These are phyloP conservation scores for Coemansia sp. DNA, from an alignment of 192 early-diverging fungal genomes.

Conservation along the genomic window DNA sequence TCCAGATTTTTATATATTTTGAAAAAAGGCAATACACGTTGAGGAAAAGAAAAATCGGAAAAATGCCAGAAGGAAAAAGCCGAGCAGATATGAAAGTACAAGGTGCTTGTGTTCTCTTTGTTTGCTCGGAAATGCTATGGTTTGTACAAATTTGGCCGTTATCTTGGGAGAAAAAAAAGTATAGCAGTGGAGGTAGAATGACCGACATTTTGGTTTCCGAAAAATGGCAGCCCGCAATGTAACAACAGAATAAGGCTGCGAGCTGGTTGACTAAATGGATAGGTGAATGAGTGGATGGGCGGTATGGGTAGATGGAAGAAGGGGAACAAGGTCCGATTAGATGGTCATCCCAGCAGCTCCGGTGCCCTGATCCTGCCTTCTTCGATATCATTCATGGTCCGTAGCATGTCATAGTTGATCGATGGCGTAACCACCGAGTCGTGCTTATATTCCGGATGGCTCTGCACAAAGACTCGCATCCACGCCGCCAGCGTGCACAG, in stretches of 20 bases:
- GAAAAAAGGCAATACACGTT: not conserved
- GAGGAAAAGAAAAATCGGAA: not conserved
- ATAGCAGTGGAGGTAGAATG: not conserved
- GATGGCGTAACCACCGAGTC: constrained; percentile 82
- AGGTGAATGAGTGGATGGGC: not conserved
- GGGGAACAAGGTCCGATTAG: not conserved
- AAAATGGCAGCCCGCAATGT: not conserved
- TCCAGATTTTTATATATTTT: no score
- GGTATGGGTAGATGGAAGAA: not conserved
- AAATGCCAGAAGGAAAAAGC: not conserved
- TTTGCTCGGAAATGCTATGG: not conserved
- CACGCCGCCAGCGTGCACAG: constrained; percentile 86
- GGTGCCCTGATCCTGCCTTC: constrained; percentile 37
- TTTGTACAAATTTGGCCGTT: not conserved
- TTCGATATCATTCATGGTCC: constrained; percentile 48
- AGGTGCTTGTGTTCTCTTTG: not conserved
- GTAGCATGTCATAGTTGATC: constrained; percentile 83
- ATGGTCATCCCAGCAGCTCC: constrained; percentile 29
- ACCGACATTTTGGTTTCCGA: not conserved
- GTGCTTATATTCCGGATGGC: constrained; percentile 81
- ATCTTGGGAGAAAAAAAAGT: not conserved
- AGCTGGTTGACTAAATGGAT: no score
- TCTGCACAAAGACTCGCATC: constrained; percentile 82
- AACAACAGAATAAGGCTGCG: no score
- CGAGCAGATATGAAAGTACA: not conserved